Evolutionary conservation across 2,329 filamentous ascomycete species (phyloP).

Genomic region (Fusarium drepaniforme): DNA sequence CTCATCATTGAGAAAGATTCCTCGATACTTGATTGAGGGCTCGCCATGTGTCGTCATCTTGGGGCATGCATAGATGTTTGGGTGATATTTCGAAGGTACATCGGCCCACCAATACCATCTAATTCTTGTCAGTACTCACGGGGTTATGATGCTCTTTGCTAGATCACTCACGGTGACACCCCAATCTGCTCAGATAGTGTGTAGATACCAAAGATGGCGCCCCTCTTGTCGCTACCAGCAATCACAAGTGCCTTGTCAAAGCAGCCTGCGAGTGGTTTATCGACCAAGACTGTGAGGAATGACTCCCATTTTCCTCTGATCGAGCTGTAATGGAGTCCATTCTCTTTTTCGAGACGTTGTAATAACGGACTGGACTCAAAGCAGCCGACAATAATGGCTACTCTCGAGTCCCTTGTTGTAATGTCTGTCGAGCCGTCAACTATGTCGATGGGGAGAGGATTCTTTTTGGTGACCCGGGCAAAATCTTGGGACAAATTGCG

Average conservation of each 20-base stretch:
- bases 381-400: constrained; percentile 12
- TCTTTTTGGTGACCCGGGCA: constrained; percentile 9
- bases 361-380: constrained; percentile 9
- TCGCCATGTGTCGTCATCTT: constrained; percentile 52
- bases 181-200: constrained; percentile 31
- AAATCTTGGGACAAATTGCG: constrained; percentile 27
- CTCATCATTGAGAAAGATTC: constrained; percentile 72
- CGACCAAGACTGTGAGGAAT: background rate
- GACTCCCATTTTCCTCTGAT: constrained; percentile 30
- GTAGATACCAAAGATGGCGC: constrained; percentile 24
- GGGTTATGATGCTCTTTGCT: rapidly evolving
- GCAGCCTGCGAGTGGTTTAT: background rate
- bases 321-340: background rate
- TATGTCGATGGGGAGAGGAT: background rate
- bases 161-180: constrained; percentile 23
- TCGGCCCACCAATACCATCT: constrained; percentile 44
- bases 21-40: constrained; percentile 70
- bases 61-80: background rate
- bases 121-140: rapidly evolving
- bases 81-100: constrained; percentile 16
- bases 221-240: constrained; percentile 29
- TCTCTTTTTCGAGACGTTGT: background rate
- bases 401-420: background rate
- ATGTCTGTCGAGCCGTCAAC: background rate
- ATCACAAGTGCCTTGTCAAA: background rate